These are phyloP conservation scores for Porphyrellus cyaneotinctus DNA, from an alignment of 768 basidiomycete species.

Conservation along the genomic window DNA sequence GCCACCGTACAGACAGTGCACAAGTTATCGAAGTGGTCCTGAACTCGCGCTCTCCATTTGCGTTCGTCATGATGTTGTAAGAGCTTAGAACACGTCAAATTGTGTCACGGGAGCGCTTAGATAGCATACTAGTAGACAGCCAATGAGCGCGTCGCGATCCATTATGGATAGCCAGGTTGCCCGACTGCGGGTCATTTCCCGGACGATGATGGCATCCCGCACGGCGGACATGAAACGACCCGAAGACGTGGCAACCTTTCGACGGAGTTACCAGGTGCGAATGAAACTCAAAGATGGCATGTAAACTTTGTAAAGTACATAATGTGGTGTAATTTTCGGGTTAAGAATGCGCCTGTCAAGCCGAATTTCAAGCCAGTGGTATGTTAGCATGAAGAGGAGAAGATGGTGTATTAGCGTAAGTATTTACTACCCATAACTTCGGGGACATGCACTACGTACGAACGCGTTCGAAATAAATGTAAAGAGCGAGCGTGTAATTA, in stretches of 20 bases:
- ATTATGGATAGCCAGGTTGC: too few species aligned
- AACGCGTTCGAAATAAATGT: background rate
- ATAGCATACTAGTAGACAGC: background rate
- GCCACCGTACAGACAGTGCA: too few species aligned
- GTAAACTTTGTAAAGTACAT: too few species aligned
- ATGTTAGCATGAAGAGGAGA: background rate
- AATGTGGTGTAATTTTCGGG: background rate
- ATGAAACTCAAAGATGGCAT: background rate
- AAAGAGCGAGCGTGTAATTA: slow-evolving; percentile 21
- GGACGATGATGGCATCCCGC: background rate
- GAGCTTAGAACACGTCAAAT: too few species aligned
- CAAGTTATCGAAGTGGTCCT: too few species aligned
- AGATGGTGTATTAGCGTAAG: slow-evolving; percentile 12
- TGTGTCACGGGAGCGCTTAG: background rate
- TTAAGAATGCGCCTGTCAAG: background rate
- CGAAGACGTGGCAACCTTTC: too few species aligned
- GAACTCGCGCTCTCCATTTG: background rate
- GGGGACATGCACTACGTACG: slow-evolving; percentile 5
- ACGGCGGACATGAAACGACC: background rate
- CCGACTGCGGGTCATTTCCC: background rate
- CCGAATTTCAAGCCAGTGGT: background rate
- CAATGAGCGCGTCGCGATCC: background rate
- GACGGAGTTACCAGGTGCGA: background rate
- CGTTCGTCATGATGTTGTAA: background rate
- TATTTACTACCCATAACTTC: slow-evolving; percentile 17